Conservation (phyloP, 106 monocot species). For the Acanthochlamys bracteata region DNA sequence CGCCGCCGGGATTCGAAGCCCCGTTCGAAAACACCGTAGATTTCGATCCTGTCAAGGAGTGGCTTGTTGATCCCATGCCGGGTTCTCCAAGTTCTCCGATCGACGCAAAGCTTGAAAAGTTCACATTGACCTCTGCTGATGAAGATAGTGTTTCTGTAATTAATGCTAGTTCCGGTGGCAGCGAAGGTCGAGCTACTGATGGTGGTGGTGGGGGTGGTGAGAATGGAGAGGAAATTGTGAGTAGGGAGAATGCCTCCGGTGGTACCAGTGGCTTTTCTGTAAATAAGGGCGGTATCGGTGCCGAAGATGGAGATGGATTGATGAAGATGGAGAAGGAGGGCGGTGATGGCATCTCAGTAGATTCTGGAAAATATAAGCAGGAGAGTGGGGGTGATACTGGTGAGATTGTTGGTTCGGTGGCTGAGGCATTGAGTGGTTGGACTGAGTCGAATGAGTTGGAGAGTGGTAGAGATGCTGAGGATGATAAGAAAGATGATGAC, state of each 20-base stretch:
- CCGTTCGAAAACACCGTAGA: constrained; percentile 1
- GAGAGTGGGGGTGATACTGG: not conserved
- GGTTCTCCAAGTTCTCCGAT: constrained; percentile 3
- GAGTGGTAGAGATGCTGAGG: not conserved
- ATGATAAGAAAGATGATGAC: not conserved
- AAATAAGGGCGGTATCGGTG: no score
- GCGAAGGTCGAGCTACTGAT: no score
- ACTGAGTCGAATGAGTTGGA: not conserved
- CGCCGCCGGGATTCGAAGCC: not conserved
- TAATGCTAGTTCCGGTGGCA: no score
- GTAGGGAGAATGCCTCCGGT: no score
- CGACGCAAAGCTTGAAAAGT: constrained; percentile 15
- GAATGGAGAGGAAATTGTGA: no score
- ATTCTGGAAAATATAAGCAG: not conserved
- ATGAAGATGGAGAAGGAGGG: no score
- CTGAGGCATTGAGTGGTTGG: constrained; percentile 7
- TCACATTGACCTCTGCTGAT: no score
- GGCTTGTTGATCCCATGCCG: constrained; percentile 23
- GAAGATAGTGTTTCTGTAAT: no score
- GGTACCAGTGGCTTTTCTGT: no score
- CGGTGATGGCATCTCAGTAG: not conserved
- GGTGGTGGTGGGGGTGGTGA: no score
- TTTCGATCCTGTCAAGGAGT: constrained; percentile 42
- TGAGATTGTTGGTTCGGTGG: no score
- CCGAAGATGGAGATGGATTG: no score